Base-by-base conservation (phyloP, 2,329 filamentous ascomycete genomes). In the Botrytis porri region DNA sequence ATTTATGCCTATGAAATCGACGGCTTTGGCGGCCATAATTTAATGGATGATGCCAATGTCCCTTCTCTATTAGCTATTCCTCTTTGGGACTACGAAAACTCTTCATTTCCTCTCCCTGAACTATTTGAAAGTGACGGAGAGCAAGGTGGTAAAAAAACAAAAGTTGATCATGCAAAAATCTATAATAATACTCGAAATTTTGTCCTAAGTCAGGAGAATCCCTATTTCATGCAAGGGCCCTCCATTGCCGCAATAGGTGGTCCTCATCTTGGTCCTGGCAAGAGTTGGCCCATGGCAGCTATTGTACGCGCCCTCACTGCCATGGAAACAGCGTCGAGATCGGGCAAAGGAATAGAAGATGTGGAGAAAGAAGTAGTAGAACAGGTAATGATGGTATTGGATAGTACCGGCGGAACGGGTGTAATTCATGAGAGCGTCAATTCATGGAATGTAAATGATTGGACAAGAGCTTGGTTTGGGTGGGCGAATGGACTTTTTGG, bases 151-250 rank as follows among this genome's bases (percentile, higher is more conserved):
- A 45, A 48, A 20, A 70, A 45, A 25, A 29, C 20, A n/a, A 37
- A 63, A 8, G 20, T 67, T 7, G 81, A 85, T 51, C 84, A 88
- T 51, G 87, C 93, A 75, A 76, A 85, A 22, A 86, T 92, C 3
- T 97, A 97, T 81, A 86, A 90, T 77, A 94, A 93, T 80, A 97
- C 94, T 0, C 87, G 94, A 73, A 86, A 87, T 69, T 95, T 95
- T 87, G 89, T 95, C 73, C 86, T 97, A n/a, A 88, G 88, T 73
- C 87, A 88, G 67, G 88, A 88, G 0, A 97, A 97, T 78, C 94
- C 94, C 0, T 97, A 96, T 82, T 97, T 88, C 77, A 84, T 86
- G 82, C 83, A 82, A 41, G 79, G 79, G 0, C 78, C 78, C 0
- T 73, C 76, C 7, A 91, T 96, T 79, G 88, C 87, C 3, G 78